Evolutionary conservation across 1,284 basidiomycete genomes (phyloP), one percentile per base, ranked within the genome.

Genomic region (Ganoderma meredithae): DNA sequence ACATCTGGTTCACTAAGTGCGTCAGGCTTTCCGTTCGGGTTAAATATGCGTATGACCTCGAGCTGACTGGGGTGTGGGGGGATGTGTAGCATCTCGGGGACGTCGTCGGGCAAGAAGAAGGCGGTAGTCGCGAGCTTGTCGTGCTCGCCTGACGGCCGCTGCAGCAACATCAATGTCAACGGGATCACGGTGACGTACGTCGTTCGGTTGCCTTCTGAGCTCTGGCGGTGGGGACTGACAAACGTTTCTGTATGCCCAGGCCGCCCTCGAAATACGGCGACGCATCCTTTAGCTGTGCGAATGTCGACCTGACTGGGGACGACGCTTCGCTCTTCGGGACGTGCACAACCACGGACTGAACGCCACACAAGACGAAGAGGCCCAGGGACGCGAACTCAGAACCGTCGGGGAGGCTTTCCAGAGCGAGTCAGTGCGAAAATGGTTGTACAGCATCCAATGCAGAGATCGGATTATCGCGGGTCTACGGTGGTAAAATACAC

Each of bases 61-160:
- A 39, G n/a, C 19, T 53, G 49, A 47, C 31, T 5, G 47, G 7
- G 1, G 33, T 25, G 47, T n/a, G 63, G 39, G 17, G 43, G 13
- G 4, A 44, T 43, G n/a, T 47, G 33, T 43, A 86, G 86, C 69
- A 85, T 89, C 66, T 83, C 84, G 19, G 90, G 90, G 1, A 88
- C 86, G 22, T 84, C 85, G 1, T 88, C 86, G 1, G 82, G 84
- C 7, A 76, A 77, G 40, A 75, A 78, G 63, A 82, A 83, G 56
- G 77, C 83, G 3, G 82, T 83, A 1, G 89, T 90, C 3, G 89
- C 87, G 5, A 81, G 81, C 10, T 78, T 91, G 47, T 79, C 81
- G 36, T 91, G 90, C 76, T 90, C 88, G 27, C 83, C 86, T 6
- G 83, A 84, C 73, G 75, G 71, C 10, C 75, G 77, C 33, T 89